phyloP scores from a whole-genome alignment of 2,329 filamentous ascomycete species.

The Trichoderma brevicompactum region DNA sequence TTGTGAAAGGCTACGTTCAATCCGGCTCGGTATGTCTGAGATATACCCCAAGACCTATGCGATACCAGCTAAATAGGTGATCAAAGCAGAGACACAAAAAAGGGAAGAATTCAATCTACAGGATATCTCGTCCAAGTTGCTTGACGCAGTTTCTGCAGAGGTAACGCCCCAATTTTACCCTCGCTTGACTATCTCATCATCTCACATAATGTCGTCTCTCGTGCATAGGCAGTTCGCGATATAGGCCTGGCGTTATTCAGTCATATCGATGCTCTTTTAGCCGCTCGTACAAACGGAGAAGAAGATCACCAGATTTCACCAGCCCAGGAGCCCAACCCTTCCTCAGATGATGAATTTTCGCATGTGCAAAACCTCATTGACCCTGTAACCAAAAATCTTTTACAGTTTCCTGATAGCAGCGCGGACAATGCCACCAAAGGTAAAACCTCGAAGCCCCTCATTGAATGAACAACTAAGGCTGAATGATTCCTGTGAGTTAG shows the following conservation, averaged over 20 bases:
- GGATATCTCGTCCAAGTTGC: not conserved
- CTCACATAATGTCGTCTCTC: not conserved
- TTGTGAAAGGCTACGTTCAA: constrained; percentile 7
- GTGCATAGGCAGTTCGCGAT: constrained; percentile 14
- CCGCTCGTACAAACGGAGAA: not conserved
- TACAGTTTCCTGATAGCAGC: not conserved
- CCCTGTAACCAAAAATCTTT: not conserved
- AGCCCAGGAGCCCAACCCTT: not conserved
- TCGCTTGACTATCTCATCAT: not conserved
- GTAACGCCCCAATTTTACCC: not conserved
- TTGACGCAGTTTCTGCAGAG: not conserved
- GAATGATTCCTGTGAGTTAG: not conserved
- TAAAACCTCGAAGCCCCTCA: not conserved
- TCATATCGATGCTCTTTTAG: not conserved
- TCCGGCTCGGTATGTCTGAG: constrained; percentile 1
- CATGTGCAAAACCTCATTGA: not conserved
- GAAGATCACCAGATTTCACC: not conserved
- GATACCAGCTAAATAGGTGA: not conserved
- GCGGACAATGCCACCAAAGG: not conserved
- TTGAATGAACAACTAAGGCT: not conserved
- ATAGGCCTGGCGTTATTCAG: constrained; percentile 1
- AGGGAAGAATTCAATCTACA: not conserved
- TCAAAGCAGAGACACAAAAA: not conserved
- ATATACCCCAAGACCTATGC: not conserved
- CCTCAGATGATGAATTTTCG: not conserved